Percentiles rank a stretch among this genome's conserved stretches.
These are phyloP conservation scores for Candida insectorum DNA, from an alignment of 805 yeast species.

Conservation along the genomic window DNA sequence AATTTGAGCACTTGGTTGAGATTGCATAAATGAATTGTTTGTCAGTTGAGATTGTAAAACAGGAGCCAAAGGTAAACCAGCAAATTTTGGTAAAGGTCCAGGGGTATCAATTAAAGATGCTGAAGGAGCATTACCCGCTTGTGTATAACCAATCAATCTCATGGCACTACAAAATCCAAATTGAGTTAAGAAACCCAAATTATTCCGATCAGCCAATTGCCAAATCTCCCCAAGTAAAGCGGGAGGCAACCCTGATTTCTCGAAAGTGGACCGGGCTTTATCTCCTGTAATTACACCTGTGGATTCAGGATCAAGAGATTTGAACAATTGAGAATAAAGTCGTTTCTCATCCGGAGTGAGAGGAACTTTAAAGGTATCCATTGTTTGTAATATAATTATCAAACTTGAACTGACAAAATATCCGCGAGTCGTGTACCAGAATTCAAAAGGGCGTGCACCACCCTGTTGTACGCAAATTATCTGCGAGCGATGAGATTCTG, in stretches of 20 bases:
- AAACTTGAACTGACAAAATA: no score
- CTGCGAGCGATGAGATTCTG: conserved; percentile 1
- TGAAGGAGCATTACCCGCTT: conserved; percentile 59
- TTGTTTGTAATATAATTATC: no score
- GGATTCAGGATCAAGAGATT: conserved; percentile 71
- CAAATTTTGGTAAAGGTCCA: conserved; percentile 65
- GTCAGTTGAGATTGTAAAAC: conserved; percentile 33
- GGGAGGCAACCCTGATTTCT: conserved; percentile 80
- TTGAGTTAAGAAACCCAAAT: conserved; percentile 79
- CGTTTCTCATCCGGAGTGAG: conserved; percentile 75
- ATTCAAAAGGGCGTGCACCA: background rate
- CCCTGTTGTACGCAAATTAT: background rate
- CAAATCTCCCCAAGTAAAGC: conserved; percentile 83
- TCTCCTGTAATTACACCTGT: conserved; percentile 87
- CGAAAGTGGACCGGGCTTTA: conserved; percentile 76
- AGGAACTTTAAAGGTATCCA: conserved; percentile 40
- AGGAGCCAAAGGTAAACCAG: conserved; percentile 25
- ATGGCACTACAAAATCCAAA: conserved; percentile 81
- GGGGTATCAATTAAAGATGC: conserved; percentile 51
- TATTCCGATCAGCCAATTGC: conserved; percentile 89
- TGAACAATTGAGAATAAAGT: conserved; percentile 72
- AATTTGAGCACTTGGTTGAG: conserved; percentile 36
- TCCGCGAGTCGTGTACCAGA: background rate
- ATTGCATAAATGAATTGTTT: conserved; percentile 38
- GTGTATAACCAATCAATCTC: conserved; percentile 86